Percentiles rank a stretch among this genome's conserved stretches.
phyloP scores from a whole-genome alignment of 1,284 basidiomycete genomes.

The Ustilago tritici region DNA sequence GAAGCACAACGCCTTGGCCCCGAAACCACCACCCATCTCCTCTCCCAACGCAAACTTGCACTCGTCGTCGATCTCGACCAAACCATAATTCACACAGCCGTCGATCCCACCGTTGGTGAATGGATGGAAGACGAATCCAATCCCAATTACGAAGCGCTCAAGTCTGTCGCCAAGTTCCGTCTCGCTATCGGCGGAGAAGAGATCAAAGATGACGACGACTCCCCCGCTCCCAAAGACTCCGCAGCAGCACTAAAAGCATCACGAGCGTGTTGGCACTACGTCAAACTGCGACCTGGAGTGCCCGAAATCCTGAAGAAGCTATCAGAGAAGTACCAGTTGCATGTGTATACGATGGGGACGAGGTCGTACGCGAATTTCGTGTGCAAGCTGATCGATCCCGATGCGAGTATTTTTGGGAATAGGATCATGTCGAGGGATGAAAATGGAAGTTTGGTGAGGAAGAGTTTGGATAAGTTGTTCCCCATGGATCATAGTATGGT shows the following conservation, averaged over 20 bases:
- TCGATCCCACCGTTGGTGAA: slow-evolving; percentile 96
- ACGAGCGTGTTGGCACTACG: slow-evolving; percentile 89
- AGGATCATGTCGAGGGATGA: slow-evolving; percentile 93
- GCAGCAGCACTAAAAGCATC: slow-evolving; percentile 30
- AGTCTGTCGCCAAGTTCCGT: slow-evolving; percentile 85
- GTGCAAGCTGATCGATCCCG: slow-evolving; percentile 91
- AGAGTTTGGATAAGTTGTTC: slow-evolving; percentile 89
- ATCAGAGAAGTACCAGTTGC: slow-evolving; percentile 91
- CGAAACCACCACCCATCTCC: slow-evolving; percentile 82
- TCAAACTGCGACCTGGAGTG: slow-evolving; percentile 92
- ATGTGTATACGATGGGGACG: slow-evolving; percentile 99
- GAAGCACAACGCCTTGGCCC: slow-evolving; percentile 89
- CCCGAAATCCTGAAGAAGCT: slow-evolving; percentile 80
- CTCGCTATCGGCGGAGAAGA: slow-evolving; percentile 81
- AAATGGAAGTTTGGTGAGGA: slow-evolving; percentile 82
- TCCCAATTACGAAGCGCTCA: slow-evolving; percentile 87
- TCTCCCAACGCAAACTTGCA: slow-evolving; percentile 82
- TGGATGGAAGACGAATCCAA: slow-evolving; percentile 89
- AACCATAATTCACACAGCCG: slow-evolving; percentile 97
- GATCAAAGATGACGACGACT: slow-evolving; percentile 43
- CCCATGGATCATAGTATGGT: slow-evolving; percentile 96
- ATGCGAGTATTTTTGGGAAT: slow-evolving; percentile 84
- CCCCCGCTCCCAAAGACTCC: slow-evolving; percentile 20
- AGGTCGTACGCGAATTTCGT: slow-evolving; percentile 95
- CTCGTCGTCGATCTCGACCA: slow-evolving; percentile 99